Evolutionary conservation across 176 grass and related monocot species (phyloP), one percentile per base, ranked within the genome.

Genomic region (Phoenix roebelenii): DNA sequence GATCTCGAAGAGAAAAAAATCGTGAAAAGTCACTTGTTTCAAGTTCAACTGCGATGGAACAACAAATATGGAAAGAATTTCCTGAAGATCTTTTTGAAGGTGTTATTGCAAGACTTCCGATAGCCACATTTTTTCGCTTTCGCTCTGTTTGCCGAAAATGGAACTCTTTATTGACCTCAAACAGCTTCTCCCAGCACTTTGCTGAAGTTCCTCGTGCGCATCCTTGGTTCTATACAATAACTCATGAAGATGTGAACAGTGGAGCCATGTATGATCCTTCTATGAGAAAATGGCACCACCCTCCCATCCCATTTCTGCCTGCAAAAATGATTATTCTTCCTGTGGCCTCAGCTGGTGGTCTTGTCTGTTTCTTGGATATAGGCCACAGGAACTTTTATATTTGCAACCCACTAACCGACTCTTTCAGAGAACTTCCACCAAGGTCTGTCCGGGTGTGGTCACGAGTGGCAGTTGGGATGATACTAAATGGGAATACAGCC

Each of bases 221-320:
- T 57, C 76, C 94, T 60, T 99, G 94, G 94, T 76, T 99, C 72
- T 93, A 86, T 80, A 81, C 94, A 59, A 81, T 93, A 72, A 93
- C 82, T 64, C 79, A 89, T 54, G 81, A 97, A 78, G 87, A 85
- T 60, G 81, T 64, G 57, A 85, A 78, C 48, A 82, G 76, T 66
- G 77, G 86, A 73, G 78, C 82, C 35, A 81, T 99, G 67, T 99
- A 89, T 54, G 79, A 99, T 26, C 88, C 94, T 60, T 89, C 65
- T 16, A 17, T 64, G 25, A 74, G 70, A 50, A 99, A 99, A 79
- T 99, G 94, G 94, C 85, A 99, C 74, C 64, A 88, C 51, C 63
- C 76, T 32, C 79, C 73, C 57, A 69, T 77, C 72, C 71, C 88
- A 16, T 61, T 93, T 5, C 76, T 79, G 66, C 88, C 81, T 68